Base-by-base conservation (phyloP, 2,329 filamentous ascomycete species). In the Paracamarosporium sp. region DNA sequence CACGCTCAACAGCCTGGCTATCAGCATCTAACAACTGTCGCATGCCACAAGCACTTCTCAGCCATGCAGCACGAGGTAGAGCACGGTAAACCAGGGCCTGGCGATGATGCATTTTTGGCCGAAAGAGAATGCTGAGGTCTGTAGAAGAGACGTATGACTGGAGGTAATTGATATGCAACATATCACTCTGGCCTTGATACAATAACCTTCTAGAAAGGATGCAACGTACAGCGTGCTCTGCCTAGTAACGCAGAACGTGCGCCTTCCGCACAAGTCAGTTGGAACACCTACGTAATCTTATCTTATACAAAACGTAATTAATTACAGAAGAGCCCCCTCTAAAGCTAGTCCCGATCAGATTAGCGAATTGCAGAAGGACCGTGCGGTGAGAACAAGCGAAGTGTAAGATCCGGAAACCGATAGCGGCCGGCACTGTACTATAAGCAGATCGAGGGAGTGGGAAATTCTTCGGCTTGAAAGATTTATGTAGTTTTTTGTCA, bases 21-120 rank as follows among this genome's bases (percentile, higher is more conserved):
- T 20, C 31, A 47, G 44, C 43, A 55, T 40, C 43, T 43, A 47
- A 48, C 28, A 38, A 55, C 41, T 20, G 20, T 55, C n/a, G 52
- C 52, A 17, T 55, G 52, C 22, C 38, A 17, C 36, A 31, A 35
- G 5, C 15, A 44, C 28, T 53, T 36, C 27, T 22, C 24, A 53
- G 50, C 25, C 9, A 43, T 53, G 38, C 50, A 53, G 28, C 50
- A 33, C 44, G 40, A 43, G 50, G n/a, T 13, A 31, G 25, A 44
- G 50, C 38, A 45, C 17, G 20, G 15, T 7, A 17, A 22, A 17
- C 11, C n/a, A 51, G 24, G 30, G 3, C 28, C 4, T 9, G 15
- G 22, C 17, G 31, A 38, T 15, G 33, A 15, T 36, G 13, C 20
- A 44, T 44, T 24, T 44, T 27, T 44, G 35, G 35, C 35, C 35